Conservation (phyloP, 805 yeast genomes). For the Danielia reshetovae region DNA sequence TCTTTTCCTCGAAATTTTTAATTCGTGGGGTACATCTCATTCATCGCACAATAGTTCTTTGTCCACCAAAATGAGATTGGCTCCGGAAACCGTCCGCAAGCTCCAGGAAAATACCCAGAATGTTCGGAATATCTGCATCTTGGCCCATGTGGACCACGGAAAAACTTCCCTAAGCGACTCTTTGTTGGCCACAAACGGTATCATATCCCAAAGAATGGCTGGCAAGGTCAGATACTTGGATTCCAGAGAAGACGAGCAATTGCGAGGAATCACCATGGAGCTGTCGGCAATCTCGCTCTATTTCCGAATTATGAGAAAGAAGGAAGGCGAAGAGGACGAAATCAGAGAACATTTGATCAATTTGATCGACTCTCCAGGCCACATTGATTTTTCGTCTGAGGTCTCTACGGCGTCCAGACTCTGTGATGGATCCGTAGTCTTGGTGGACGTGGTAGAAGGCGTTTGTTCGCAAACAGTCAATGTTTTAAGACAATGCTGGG, state of each 20-base stretch:
- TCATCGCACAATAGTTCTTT: neutral
- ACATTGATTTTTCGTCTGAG: constrained; percentile 93
- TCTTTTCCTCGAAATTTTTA: neutral
- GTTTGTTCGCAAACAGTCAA: constrained; percentile 97
- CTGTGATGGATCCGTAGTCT: constrained; percentile 94
- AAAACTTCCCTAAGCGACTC: constrained; percentile 94
- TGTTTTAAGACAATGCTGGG: constrained; percentile 93
- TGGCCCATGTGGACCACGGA: constrained; percentile 99
- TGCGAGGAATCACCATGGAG: constrained; percentile 97
- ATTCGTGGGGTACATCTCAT: too few species aligned
- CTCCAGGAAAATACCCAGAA: constrained; percentile 67
- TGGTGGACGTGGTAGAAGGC: constrained; percentile 97
- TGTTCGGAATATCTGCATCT: constrained; percentile 86
- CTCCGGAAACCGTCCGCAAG: constrained; percentile 58
- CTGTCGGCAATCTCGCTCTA: constrained; percentile 92
- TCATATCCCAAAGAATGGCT: constrained; percentile 90
- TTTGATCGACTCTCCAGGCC: constrained; percentile 98
- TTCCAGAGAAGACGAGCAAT: constrained; percentile 92
- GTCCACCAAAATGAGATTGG: constrained; percentile 43
- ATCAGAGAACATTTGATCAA: constrained; percentile 81
- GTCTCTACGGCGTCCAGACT: constrained; percentile 93
- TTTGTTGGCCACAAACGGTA: constrained; percentile 89
- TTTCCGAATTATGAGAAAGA: constrained; percentile 58
- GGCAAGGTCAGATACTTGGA: constrained; percentile 93
- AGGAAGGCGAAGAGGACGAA: constrained; percentile 31